Conservation (phyloP, 2,329 filamentous ascomycete genomes). For the Phialophora tarda region DNA sequence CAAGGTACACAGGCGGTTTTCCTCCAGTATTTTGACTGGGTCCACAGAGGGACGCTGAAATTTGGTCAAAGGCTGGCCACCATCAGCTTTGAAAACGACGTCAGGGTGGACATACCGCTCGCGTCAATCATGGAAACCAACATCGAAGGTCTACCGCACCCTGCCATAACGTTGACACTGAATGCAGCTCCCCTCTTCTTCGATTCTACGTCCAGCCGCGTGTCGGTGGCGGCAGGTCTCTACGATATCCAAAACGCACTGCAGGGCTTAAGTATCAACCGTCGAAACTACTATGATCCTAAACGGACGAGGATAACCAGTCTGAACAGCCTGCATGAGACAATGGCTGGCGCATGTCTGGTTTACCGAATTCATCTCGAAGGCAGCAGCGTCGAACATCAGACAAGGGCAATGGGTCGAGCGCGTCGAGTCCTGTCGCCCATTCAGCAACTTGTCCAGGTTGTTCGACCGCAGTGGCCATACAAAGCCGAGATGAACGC, state of each 20-base stretch:
- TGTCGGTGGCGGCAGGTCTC: background rate
- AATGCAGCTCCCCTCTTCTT: constrained; percentile 57
- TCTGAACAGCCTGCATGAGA: constrained; percentile 47
- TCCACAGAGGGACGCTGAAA: background rate
- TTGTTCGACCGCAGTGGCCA: constrained; percentile 21
- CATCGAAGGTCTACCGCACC: constrained; percentile 47
- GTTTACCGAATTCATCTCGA: constrained; percentile 55
- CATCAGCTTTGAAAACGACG: background rate
- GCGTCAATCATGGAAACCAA: constrained; percentile 51
- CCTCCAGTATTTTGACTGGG: background rate
- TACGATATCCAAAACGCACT: background rate
- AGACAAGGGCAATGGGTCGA: constrained; percentile 40
- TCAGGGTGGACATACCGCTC: background rate
- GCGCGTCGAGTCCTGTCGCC: constrained; percentile 44
- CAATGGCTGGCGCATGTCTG: constrained; percentile 55
- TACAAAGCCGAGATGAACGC: constrained; percentile 34
- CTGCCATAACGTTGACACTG: constrained; percentile 59
- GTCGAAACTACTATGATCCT: background rate
- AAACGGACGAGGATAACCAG: constrained; percentile 39
- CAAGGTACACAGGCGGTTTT: constrained; percentile 6
- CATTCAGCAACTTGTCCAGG: constrained; percentile 34
- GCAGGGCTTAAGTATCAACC: background rate
- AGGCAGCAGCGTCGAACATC: constrained; percentile 40
- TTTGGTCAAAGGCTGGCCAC: background rate
- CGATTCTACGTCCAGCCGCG: background rate